Evolutionary conservation across 371 early-diverging fungal species (phyloP), one percentile per base, ranked within the genome.

Genomic region (Lichtheimia hyalospora): DNA sequence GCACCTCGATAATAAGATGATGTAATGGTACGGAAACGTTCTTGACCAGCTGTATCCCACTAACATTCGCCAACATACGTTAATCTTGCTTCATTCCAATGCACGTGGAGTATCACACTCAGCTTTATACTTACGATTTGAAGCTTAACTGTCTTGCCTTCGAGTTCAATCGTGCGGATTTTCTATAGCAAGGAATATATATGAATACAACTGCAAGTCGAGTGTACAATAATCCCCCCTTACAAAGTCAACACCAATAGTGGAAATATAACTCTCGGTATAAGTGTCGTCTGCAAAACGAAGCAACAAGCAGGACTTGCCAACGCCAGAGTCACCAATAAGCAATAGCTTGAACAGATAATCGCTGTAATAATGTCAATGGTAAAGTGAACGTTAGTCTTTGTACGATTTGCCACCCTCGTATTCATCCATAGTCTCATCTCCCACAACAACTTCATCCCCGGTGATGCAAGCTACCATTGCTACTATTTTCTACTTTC

Each of bases 11-110:
- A 98, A 84, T 99, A 99, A 23, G 91, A 88, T 73, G 67, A 64
- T 13, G 99, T 99, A 67, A 99, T 99, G 53, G 99, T 97, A 63
- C 98, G 92, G 92, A 99, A 99, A 58, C 99, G 92, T 72, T 99
- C 99, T 81, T 99, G 99, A 48, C 99, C 99, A 28, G 99, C 99
- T 6, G 96, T 96, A 77, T 96, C 97, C 97, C 97, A 96, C 71
- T 69, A 58, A 5, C 5, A 23, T 10, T n/a, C 18, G 5, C 7
- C 21, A 4, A n/a, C 21, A 18, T 46, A 16, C 46, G n/a, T 46
- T 6, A 88, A 88, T 82, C 94, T 93, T 73, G n/a, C 92, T 91
- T 63, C 92, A 92, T 57, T 84, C 81, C 81, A 97, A 84, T 18
- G 2, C 13, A 49, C 49, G 20, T 46, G 46, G 3, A 16, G 6